These are phyloP conservation scores for Mucor piriformis DNA, from an alignment of 371 early-diverging fungal species.

Conservation along the genomic window DNA sequence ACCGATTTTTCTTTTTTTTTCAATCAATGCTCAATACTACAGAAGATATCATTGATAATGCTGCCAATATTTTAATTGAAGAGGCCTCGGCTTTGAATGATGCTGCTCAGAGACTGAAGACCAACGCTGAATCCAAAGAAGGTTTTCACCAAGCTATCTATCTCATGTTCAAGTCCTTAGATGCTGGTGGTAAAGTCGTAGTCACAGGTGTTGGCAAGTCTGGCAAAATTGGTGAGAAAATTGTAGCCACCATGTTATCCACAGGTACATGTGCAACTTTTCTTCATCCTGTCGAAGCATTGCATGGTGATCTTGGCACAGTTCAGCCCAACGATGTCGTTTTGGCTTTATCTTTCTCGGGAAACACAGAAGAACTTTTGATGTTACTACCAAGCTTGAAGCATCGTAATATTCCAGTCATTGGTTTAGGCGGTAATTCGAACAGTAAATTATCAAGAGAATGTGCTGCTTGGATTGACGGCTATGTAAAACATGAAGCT, in stretches of 20 bases:
- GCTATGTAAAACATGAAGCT: slow-evolving; percentile 51
- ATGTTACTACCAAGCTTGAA: slow-evolving; percentile 47
- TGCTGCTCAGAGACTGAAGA: slow-evolving; percentile 41
- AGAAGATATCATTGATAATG: slow-evolving; percentile 23
- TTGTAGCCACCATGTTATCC: slow-evolving; percentile 68
- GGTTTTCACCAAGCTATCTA: slow-evolving; percentile 49
- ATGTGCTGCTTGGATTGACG: slow-evolving; percentile 67
- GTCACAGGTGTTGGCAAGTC: slow-evolving; percentile 72
- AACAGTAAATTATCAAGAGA: slow-evolving; percentile 55
- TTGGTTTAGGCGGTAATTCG: slow-evolving; percentile 58
- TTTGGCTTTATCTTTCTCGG: slow-evolving; percentile 64
- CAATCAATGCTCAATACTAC: slow-evolving; percentile 13
- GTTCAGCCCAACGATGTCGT: slow-evolving; percentile 56
- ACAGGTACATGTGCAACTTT: slow-evolving; percentile 59
- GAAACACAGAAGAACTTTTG: slow-evolving; percentile 65
- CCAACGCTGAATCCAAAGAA: slow-evolving; percentile 20
- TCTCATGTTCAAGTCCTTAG: slow-evolving; percentile 38
- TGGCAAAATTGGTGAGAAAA: slow-evolving; percentile 64
- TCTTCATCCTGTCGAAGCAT: slow-evolving; percentile 66
- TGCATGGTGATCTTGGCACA: slow-evolving; percentile 69
- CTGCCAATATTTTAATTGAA: slow-evolving; percentile 28
- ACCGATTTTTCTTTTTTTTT: neutral
- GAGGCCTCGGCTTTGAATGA: slow-evolving; percentile 42
- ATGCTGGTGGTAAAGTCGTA: slow-evolving; percentile 56
- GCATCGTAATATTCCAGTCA: slow-evolving; percentile 49